A percentile compares a stretch with the other conserved stretches of the same genome.
Evolutionary conservation across 2,329 filamentous ascomycete species (phyloP).

Genomic region (Colletotrichum brevisporum): DNA sequence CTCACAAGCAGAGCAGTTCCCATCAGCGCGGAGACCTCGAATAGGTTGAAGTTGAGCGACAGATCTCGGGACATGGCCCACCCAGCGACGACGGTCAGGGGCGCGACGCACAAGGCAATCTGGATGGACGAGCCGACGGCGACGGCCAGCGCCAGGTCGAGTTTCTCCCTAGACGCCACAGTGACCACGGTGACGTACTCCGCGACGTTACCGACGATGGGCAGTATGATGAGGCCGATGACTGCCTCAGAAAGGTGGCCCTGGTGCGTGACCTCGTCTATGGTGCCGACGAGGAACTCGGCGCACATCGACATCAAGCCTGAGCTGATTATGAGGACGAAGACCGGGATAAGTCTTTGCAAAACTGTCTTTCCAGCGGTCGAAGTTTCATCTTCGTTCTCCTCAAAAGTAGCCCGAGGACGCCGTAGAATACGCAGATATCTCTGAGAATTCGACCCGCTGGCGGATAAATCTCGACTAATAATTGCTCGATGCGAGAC

Average conservation of each 20-base stretch:
- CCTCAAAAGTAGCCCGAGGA: background rate
- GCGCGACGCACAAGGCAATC: conserved; percentile 73
- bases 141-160: conserved; percentile 73
- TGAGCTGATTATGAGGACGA: conserved; percentile 67
- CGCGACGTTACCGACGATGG: conserved; percentile 74
- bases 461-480: background rate
- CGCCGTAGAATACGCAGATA: background rate
- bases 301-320: conserved; percentile 71
- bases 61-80: conserved; percentile 70
- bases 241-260: conserved; percentile 68
- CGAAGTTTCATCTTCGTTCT: accelerated
- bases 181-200: conserved; percentile 75
- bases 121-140: conserved; percentile 73
- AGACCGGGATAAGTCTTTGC: conserved; percentile 57
- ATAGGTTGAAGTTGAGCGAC: conserved; percentile 80
- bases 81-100: conserved; percentile 71
- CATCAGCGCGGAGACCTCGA: conserved; percentile 82
- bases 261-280: conserved; percentile 67
- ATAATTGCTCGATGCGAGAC: no score
- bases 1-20: conserved; percentile 80
- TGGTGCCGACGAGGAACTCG: conserved; percentile 72
- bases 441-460: background rate
- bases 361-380: background rate
- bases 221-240: conserved; percentile 73
- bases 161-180: conserved; percentile 72